Conservation (phyloP, 331 rosid species). For the Pyrus hybrid region DNA sequence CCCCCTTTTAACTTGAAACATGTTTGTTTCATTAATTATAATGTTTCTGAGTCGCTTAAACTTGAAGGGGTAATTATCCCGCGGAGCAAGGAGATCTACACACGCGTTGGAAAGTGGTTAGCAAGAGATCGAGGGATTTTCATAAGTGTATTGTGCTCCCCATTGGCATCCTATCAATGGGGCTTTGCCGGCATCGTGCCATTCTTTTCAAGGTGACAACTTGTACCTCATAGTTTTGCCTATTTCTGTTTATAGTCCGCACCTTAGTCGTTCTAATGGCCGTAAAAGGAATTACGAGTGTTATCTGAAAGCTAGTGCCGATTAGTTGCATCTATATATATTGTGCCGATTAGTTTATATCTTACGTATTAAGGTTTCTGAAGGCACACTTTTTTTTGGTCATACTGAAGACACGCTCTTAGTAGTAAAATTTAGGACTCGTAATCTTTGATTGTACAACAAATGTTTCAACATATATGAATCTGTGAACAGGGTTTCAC, state of each 20-base stretch:
- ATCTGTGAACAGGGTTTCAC: constrained; percentile 19
- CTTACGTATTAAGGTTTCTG: background rate
- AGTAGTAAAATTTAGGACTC: background rate
- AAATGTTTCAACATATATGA: constrained; percentile 8
- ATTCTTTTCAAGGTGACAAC: constrained; percentile 82
- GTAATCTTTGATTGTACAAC: background rate
- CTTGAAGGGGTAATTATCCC: constrained; percentile 66
- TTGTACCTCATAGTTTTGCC: background rate
- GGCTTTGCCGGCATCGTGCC: constrained; percentile 95
- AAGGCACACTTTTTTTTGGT: background rate
- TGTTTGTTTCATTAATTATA: background rate
- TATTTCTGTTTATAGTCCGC: background rate
- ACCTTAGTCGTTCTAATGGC: background rate
- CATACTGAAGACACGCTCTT: background rate
- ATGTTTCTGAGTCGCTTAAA: constrained; percentile 11
- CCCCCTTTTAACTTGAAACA: background rate
- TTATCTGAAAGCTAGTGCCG: background rate
- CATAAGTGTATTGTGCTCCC: constrained; percentile 87
- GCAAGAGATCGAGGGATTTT: constrained; percentile 65
- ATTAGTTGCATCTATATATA: background rate
- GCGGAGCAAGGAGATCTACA: constrained; percentile 82
- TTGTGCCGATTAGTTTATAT: background rate
- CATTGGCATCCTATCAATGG: constrained; percentile 75
- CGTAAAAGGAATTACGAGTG: background rate
- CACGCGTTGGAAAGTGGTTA: constrained; percentile 75